A percentile compares a stretch with the other conserved stretches of the same genome.
phyloP scores from a whole-genome alignment of 805 yeast species.

The Saccharomycopsis olivae region DNA sequence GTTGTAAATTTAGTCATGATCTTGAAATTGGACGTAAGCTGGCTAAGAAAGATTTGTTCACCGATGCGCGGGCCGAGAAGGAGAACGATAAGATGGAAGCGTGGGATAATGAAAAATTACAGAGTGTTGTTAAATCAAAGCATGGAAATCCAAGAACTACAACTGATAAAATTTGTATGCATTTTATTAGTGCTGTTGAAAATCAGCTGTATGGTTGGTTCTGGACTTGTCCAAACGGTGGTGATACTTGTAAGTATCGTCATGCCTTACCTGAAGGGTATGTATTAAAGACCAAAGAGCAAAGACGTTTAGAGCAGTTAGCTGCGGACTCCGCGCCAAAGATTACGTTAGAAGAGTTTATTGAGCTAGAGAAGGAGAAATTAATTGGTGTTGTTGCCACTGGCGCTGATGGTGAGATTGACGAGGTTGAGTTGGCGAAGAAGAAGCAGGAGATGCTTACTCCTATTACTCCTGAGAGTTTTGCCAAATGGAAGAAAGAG shows the following conservation, averaged over 20 bases:
- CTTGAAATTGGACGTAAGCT: conserved; percentile 76
- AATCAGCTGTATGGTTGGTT: conserved; percentile 98
- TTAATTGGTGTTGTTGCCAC: too few species aligned
- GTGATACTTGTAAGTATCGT: conserved; percentile 83
- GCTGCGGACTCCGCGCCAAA: conserved; percentile 79
- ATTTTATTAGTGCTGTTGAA: conserved; percentile 93
- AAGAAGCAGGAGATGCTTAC: conserved; percentile 57
- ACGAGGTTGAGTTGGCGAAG: too few species aligned
- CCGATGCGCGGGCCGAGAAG: conserved; percentile 68
- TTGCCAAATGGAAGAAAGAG: conserved; percentile 71
- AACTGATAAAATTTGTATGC: conserved; percentile 90
- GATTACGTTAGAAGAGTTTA: conserved; percentile 90
- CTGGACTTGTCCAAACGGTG: conserved; percentile 95
- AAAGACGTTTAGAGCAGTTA: conserved; percentile 76
- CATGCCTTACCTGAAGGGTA: conserved; percentile 97
- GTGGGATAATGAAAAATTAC: conserved; percentile 95
- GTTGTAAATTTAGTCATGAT: conserved; percentile 92
- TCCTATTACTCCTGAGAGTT: conserved; percentile 76
- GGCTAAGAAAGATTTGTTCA: conserved; percentile 83
- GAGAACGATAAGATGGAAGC: conserved; percentile 84
- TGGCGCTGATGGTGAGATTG: too few species aligned
- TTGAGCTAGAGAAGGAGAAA: conserved; percentile 84
- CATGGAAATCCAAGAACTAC: conserved; percentile 93
- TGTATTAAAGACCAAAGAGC: conserved; percentile 93
- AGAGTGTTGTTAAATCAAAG: conserved; percentile 76